phyloP scores from a whole-genome alignment of 2,329 filamentous ascomycete species.

The Epichloe hybrida region DNA sequence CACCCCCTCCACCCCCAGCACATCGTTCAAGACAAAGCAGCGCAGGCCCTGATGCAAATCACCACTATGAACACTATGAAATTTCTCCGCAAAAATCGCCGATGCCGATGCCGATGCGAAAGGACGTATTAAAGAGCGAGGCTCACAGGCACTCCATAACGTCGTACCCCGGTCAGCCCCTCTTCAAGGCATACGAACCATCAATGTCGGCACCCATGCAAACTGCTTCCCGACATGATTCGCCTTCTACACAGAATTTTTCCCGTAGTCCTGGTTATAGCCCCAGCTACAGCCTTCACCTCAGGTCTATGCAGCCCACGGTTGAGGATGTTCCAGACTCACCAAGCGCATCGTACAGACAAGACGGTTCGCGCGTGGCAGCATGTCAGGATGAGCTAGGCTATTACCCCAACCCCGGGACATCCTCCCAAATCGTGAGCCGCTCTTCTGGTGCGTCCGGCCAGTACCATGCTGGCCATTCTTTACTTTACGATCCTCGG shows the following conservation, averaged over 20 bases:
- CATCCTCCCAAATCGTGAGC: constrained; percentile 32
- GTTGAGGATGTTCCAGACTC: constrained; percentile 52
- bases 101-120: constrained; percentile 44
- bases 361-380: constrained; percentile 12
- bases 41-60: constrained; percentile 27
- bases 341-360: constrained; percentile 17
- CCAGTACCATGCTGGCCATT: constrained; percentile 12
- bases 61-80: constrained; percentile 31
- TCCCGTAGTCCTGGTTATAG: constrained; percentile 38
- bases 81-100: constrained; percentile 25
- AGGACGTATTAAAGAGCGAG: constrained; percentile 43
- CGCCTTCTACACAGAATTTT: constrained; percentile 30
- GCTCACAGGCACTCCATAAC: constrained; percentile 39
- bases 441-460: constrained; percentile 17
- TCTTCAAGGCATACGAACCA: constrained; percentile 38
- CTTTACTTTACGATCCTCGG: constrained; percentile 11
- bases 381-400: constrained; percentile 22
- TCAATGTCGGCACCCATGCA: constrained; percentile 25
- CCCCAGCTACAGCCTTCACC: constrained; percentile 29
- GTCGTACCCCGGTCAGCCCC: constrained; percentile 39
- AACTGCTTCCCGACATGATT: constrained; percentile 18
- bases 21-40: constrained; percentile 36
- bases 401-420: constrained; percentile 26
- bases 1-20: constrained; percentile 42
- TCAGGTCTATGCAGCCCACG: constrained; percentile 44